Percentiles rank a stretch among this genome's conserved stretches.
These are phyloP conservation scores for Plasmodium fragile DNA, from an alignment of 169 alveolate species.

Conservation along the genomic window DNA sequence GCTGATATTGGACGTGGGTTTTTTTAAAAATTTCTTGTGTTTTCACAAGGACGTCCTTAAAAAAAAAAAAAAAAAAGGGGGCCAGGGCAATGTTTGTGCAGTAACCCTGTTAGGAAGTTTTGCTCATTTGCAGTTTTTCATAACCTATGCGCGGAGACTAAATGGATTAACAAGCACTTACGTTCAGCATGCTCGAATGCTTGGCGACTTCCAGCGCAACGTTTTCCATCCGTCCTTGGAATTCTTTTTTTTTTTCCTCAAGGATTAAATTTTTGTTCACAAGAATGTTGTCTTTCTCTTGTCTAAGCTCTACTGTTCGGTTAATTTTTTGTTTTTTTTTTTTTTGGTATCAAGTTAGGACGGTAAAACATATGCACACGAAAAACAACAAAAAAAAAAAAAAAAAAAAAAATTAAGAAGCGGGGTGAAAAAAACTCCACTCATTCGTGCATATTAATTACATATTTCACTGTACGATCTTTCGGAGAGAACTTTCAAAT, in stretches of 20 bases:
- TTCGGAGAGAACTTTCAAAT: constrained; percentile 53
- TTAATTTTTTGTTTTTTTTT: constrained; percentile 22
- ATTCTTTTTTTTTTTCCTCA: constrained; percentile 45
- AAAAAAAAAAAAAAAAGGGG: background rate
- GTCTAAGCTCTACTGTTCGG: constrained; percentile 54
- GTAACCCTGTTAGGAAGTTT: background rate
- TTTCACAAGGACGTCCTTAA: constrained; percentile 27
- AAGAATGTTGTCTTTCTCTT: constrained; percentile 52
- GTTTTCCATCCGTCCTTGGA: constrained; percentile 18
- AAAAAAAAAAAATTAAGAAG: background rate
- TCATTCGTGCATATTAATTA: constrained; percentile 10
- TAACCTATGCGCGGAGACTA: background rate
- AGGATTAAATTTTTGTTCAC: constrained; percentile 27
- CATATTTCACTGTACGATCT: constrained; percentile 69
- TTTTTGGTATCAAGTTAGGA: background rate
- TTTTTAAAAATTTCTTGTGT: constrained; percentile 55
- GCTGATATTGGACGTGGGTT: constrained; percentile 55
- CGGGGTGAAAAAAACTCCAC: background rate
- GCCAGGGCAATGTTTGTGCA: background rate
- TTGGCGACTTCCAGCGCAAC: constrained; percentile 33
- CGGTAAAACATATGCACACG: background rate
- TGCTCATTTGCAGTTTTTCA: background rate
- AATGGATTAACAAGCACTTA: background rate
- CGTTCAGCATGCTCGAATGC: constrained; percentile 66
- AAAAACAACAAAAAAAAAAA: background rate